A percentile compares a stretch with the other conserved stretches of the same genome.
Conservation (phyloP, 106 monocot genomes). For the Dioscorea alata region DNA sequence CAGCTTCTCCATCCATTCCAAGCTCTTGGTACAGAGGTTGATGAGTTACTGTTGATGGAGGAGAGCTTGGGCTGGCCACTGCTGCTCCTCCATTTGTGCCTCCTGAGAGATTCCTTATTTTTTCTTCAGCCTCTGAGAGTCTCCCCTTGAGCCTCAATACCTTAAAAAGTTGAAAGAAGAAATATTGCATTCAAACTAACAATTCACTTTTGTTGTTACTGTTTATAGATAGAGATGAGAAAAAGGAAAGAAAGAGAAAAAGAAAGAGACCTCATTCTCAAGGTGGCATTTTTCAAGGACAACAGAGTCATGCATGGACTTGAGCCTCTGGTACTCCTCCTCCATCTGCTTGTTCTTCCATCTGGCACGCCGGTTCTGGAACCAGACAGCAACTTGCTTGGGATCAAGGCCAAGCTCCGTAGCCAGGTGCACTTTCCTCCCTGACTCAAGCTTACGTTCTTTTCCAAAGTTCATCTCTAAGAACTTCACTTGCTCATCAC, state of each 20-base stretch:
- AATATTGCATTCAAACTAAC: too few relatives aligned
- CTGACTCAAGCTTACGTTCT: conserved; percentile 62
- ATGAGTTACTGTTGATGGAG: conserved; percentile 22
- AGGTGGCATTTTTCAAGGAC: conserved; percentile 53
- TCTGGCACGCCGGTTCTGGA: conserved; percentile 66
- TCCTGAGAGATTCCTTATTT: conserved; percentile 37
- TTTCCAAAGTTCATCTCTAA: conserved; percentile 56
- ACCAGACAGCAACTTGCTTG: conserved; percentile 82
- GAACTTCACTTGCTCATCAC: conserved; percentile 54
- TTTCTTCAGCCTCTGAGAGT: conserved; percentile 38
- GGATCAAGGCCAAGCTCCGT: conserved; percentile 62
- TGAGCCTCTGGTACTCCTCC: conserved; percentile 52
- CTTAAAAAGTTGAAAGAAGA: conserved; percentile 3
- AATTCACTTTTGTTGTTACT: too few relatives aligned
- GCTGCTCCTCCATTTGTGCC: too few relatives aligned
- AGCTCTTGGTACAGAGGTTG: too few relatives aligned
- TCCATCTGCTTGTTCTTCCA: conserved; percentile 78
- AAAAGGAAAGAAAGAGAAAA: too few relatives aligned
- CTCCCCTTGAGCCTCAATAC: conserved; percentile 44
- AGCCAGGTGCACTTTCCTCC: conserved; percentile 50
- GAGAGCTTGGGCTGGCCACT: conserved; percentile 39
- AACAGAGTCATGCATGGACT: conserved; percentile 33
- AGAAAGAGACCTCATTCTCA: conserved; percentile 41
- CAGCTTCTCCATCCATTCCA: conserved; percentile 15
- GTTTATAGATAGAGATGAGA: too few relatives aligned